phyloP scores from a whole-genome alignment of 805 yeast genomes.

The Zygotorulaspora florentina region DNA sequence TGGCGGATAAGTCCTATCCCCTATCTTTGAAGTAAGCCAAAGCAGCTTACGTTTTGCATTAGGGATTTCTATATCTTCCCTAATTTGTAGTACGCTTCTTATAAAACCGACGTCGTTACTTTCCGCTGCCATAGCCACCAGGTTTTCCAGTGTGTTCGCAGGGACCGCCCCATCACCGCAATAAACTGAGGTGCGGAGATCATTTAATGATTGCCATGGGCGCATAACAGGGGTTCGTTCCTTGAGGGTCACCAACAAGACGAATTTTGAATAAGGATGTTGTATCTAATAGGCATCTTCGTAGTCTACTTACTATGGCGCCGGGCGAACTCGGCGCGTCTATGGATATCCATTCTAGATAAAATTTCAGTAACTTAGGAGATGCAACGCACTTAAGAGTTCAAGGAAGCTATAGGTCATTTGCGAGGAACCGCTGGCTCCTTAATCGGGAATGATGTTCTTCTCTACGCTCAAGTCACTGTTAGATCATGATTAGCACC shows the following conservation, averaged over 20 bases:
- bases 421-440: no score
- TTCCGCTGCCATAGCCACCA: conserved; percentile 7
- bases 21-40: conserved; percentile 27
- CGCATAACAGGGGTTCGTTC: conserved; percentile 5
- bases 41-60: conserved; percentile 13
- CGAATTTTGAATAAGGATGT: neutral
- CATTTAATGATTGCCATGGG: conserved; percentile 9
- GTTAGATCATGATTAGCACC: no score
- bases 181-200: conserved; percentile 10
- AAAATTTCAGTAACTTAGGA: no score
- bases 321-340: no score
- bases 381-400: no score
- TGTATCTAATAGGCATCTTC: no score
- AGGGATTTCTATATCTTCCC: conserved; percentile 9
- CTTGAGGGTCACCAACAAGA: neutral
- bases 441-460: no score
- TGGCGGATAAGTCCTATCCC: conserved; percentile 27
- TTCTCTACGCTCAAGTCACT: no score
- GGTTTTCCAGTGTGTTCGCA: conserved; percentile 1
- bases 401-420: no score
- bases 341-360: no score
- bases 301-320: no score
- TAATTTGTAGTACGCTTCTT: conserved; percentile 13
- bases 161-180: conserved; percentile 1
- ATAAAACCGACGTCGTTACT: conserved; percentile 16